Conservation (phyloP, 2,329 filamentous ascomycete species). For the Myriosclerotinia scirpicola region DNA sequence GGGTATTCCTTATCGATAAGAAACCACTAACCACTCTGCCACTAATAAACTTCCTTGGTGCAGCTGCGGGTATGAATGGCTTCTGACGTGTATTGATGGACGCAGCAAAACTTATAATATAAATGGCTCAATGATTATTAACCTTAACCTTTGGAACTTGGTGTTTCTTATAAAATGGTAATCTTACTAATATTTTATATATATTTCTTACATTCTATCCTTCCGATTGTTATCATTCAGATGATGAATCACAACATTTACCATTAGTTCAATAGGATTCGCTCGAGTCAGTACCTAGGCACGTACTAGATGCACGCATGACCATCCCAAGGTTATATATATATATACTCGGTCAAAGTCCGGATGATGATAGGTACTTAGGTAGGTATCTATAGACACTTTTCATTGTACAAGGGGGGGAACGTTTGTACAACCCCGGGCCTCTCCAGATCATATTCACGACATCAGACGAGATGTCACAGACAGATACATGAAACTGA, state of each 20-base stretch:
- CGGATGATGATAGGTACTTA: not conserved
- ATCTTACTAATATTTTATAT: not conserved
- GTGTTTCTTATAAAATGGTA: too few species aligned
- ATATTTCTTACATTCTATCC: not conserved
- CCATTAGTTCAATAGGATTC: not conserved
- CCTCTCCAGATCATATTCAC: not conserved
- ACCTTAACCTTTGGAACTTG: too few species aligned
- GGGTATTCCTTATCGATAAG: slow-evolving; percentile 23
- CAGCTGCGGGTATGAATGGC: not conserved
- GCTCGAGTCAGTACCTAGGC: not conserved
- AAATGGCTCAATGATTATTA: not conserved
- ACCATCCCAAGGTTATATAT: not conserved
- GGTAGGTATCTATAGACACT: not conserved
- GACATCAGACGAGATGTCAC: not conserved
- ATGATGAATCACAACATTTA: not conserved
- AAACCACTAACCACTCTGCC: not conserved
- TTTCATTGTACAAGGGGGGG: not conserved
- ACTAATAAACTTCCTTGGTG: not conserved
- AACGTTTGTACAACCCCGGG: not conserved
- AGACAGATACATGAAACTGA: not conserved
- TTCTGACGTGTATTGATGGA: not conserved
- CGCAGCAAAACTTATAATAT: too few species aligned
- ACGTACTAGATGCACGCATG: not conserved
- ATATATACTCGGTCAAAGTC: slow-evolving; percentile 2
- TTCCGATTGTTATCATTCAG: not conserved